Conservation (phyloP, 306 rosid species). For the Gynostemma pentaphyllum region DNA sequence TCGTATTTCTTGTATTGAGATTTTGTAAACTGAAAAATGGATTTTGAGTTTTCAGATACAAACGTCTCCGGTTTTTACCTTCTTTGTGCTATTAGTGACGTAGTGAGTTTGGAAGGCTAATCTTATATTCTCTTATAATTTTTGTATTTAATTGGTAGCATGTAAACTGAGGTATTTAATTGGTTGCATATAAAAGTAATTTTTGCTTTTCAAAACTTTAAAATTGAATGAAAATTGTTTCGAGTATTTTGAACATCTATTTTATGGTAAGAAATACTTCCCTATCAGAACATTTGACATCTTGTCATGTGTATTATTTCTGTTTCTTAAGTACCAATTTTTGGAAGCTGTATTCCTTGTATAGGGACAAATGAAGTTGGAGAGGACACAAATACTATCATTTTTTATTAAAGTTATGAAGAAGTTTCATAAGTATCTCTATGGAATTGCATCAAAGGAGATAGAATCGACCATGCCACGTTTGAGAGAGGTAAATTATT, state of each 20-base stretch:
- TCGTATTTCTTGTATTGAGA: background rate
- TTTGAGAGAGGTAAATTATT: conserved; percentile 45
- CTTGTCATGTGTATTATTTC: background rate
- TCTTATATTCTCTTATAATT: too few species aligned
- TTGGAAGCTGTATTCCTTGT: background rate
- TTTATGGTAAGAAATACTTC: too few species aligned
- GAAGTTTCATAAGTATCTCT: conserved; percentile 50
- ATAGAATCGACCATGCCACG: conserved; percentile 70
- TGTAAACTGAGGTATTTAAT: background rate
- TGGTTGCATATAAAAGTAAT: background rate
- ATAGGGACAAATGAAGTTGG: conserved; percentile 65
- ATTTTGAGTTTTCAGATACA: background rate
- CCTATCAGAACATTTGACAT: too few species aligned
- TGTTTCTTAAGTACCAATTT: background rate
- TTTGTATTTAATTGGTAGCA: background rate
- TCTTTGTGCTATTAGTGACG: too few species aligned
- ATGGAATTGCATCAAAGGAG: conserved; percentile 55
- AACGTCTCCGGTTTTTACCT: too few species aligned
- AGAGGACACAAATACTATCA: conserved; percentile 73
- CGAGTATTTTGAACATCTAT: background rate
- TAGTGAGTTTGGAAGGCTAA: too few species aligned
- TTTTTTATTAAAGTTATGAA: conserved; percentile 70
- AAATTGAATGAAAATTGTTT: background rate
- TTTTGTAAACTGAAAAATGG: background rate
- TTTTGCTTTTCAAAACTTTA: background rate